A percentile compares a stretch with the other conserved stretches of the same genome.
These are phyloP conservation scores for Reutealis trisperma DNA, from an alignment of 345 rosid genomes.

Conservation along the genomic window DNA sequence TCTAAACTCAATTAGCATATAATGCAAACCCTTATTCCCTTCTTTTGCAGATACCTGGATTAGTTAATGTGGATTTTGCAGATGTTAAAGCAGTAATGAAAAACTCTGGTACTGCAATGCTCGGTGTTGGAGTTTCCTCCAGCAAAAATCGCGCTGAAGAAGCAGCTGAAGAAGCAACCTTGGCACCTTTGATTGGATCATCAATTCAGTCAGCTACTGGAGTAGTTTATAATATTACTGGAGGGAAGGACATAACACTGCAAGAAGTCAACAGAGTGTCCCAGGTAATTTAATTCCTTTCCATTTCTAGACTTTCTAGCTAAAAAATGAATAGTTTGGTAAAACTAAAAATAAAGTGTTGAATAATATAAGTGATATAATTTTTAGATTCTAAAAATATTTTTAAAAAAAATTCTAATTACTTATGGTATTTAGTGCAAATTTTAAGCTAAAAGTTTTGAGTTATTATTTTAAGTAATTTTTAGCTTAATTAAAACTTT, in stretches of 20 bases:
- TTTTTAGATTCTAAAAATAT: no score
- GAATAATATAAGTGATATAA: no score
- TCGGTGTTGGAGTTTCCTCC: slow-evolving; percentile 97
- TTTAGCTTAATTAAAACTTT: no score
- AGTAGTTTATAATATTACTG: slow-evolving; percentile 92
- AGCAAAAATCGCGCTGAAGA: slow-evolving; percentile 99
- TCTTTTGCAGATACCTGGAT: slow-evolving; percentile 80
- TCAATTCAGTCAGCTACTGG: slow-evolving; percentile 99
- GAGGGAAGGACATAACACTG: slow-evolving; percentile 94
- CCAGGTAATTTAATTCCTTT: slow-evolving; percentile 50
- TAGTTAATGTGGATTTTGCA: slow-evolving; percentile 97
- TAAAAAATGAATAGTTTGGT: not conserved
- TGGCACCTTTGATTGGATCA: slow-evolving; percentile 96
- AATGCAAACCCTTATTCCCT: not conserved
- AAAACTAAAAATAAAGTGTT: no score
- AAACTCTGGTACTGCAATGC: slow-evolving; percentile 98
- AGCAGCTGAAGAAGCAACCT: slow-evolving; percentile 97
- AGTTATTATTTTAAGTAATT: no score
- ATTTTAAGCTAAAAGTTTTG: no score
- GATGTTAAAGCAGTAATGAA: slow-evolving; percentile 98
- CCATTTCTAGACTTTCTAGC: not conserved
- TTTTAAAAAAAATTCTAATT: no score
- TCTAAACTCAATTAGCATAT: not conserved
- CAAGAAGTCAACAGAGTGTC: slow-evolving; percentile 97
- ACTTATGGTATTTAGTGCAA: no score